These are phyloP conservation scores for Phytophthora lateralis DNA, from an alignment of 352 stramenopile genomes.

Conservation along the genomic window DNA sequence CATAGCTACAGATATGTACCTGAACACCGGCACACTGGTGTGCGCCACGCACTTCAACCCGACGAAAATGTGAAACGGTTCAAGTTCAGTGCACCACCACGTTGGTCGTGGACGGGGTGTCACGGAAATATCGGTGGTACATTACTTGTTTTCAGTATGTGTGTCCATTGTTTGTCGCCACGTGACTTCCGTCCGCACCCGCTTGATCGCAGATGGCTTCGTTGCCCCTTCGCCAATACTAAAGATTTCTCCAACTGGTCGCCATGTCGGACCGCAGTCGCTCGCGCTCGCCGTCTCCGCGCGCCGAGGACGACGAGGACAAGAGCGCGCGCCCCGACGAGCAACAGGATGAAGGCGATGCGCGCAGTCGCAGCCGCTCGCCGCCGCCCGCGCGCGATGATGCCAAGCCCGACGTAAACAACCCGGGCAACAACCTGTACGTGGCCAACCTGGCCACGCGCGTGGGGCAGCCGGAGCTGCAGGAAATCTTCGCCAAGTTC, in stretches of 20 bases:
- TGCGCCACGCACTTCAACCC: constrained; percentile 16
- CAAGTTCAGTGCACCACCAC: constrained; percentile 7
- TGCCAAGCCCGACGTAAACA: constrained; percentile 28
- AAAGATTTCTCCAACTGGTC: constrained; percentile 25
- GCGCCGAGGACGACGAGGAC: constrained; percentile 16
- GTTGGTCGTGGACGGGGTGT: constrained; percentile 4
- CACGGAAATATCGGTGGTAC: background rate
- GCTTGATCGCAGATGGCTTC: constrained; percentile 24
- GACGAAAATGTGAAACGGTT: constrained; percentile 25
- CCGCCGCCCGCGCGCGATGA: constrained; percentile 42
- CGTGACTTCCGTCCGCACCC: constrained; percentile 18
- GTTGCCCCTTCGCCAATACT: constrained; percentile 21
- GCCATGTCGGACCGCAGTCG: constrained; percentile 46
- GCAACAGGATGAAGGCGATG: background rate
- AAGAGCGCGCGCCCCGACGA: constrained; percentile 8
- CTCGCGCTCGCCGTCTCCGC: constrained; percentile 33
- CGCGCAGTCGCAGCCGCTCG: constrained; percentile 44
- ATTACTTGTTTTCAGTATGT: constrained; percentile 22
- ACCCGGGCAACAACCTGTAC: constrained; percentile 86
- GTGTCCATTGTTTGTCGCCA: too few relatives aligned
- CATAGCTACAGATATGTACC: background rate
- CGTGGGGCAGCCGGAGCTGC: constrained; percentile 61
- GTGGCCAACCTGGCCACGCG: constrained; percentile 70
- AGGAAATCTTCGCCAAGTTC: constrained; percentile 80
- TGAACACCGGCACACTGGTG: background rate